Evolutionary conservation across 75 land plant species (phyloP).

Genomic region (Sequoia sempervirens): DNA sequence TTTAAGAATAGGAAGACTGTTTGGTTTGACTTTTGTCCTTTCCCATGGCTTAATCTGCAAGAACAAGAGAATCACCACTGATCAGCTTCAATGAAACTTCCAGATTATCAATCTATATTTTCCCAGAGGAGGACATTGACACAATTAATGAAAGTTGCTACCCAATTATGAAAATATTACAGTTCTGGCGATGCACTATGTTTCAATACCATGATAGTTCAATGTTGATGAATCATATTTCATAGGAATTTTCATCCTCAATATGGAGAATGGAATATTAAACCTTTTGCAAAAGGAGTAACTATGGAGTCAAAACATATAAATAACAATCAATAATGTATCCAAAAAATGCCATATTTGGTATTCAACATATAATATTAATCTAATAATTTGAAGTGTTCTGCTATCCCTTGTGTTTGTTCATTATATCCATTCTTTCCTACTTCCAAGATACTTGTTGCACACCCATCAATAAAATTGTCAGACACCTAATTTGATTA

Average conservation of each 20-base stretch:
- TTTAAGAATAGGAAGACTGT: slow-evolving; percentile 76
- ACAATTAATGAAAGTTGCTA: neutral
- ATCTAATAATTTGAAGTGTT: neutral
- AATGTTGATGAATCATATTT: neutral
- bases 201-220: neutral
- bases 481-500: neutral
- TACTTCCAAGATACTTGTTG: neutral
- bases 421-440: neutral
- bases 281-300: neutral
- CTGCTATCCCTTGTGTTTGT: neutral
- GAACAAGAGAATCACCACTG: neutral
- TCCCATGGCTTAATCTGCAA: slow-evolving; percentile 90
- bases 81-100: neutral
- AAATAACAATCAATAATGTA: neutral
- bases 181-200: neutral
- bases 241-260: neutral
- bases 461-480: neutral
- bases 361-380: neutral
- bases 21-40: slow-evolving; percentile 82
- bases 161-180: neutral
- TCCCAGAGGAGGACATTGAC: neutral
- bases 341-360: neutral
- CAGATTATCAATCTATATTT: neutral
- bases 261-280: neutral
- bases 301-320: neutral